These are phyloP conservation scores for Eucalyptus cloeziana DNA, from an alignment of 345 rosid species.

Conservation along the genomic window DNA sequence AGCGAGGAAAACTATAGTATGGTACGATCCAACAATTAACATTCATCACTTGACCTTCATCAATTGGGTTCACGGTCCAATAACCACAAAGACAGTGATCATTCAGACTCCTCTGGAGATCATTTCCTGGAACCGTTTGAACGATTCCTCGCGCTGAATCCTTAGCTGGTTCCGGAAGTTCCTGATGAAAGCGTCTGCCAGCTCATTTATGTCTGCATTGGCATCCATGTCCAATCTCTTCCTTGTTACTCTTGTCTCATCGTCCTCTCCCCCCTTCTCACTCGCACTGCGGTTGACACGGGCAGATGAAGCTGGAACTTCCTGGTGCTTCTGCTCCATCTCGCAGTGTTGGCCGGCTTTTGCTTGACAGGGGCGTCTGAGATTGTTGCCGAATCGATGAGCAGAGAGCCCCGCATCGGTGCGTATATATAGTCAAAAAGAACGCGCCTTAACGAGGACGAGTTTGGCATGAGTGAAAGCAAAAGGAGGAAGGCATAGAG, in stretches of 20 bases:
- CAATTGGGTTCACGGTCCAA: not conserved
- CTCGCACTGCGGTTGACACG: not conserved
- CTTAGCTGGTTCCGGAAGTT: slow-evolving; percentile 13
- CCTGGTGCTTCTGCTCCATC: not conserved
- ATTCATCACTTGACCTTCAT: not conserved
- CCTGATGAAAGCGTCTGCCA: slow-evolving; percentile 16
- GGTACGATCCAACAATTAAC: not conserved
- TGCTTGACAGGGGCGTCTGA: not conserved
- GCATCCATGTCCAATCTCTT: not conserved
- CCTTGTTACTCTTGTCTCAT: not conserved
- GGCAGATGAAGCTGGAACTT: not conserved
- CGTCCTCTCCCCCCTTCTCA: not conserved
- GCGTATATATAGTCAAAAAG: not conserved
- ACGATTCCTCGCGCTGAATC: slow-evolving; percentile 17
- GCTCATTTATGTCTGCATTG: slow-evolving; percentile 9
- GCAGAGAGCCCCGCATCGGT: not conserved
- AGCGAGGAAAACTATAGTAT: not conserved
- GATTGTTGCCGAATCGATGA: not conserved
- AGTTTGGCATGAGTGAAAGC: not conserved
- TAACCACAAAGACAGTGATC: not conserved
- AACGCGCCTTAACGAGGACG: not conserved
- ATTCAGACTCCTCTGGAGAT: slow-evolving; percentile 1
- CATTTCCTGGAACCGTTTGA: slow-evolving; percentile 10
- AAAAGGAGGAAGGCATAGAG: not conserved
- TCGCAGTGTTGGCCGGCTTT: not conserved